Percentiles rank a stretch among this genome's conserved stretches.
phyloP scores from a whole-genome alignment of 73 alveolate species.

The Uronychia binucleata region DNA sequence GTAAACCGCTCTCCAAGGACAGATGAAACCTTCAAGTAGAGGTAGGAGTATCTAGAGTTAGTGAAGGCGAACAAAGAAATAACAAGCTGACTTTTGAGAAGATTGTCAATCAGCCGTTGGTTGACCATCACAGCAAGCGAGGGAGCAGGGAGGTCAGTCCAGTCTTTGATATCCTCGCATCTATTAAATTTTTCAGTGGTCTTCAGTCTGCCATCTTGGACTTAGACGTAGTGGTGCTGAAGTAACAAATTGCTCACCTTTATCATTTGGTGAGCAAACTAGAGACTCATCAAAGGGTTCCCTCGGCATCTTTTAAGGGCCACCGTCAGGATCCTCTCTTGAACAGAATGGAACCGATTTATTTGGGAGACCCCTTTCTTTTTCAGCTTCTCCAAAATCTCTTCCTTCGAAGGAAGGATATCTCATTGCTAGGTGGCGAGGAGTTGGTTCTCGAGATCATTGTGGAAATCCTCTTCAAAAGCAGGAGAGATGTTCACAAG shows the following conservation, averaged over 20 bases:
- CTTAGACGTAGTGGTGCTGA: conserved; percentile 27
- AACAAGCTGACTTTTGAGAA: conserved; percentile 9
- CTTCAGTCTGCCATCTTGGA: conserved; percentile 36
- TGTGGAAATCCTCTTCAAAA: neutral
- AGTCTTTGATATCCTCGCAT: conserved; percentile 44
- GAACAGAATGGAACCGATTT: neutral
- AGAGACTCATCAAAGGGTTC: conserved; percentile 22
- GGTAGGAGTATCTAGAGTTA: conserved; percentile 25
- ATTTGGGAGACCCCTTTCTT: neutral
- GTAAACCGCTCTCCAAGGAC: conserved; percentile 65
- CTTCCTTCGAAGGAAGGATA: too few species aligned
- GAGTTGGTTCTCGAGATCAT: neutral
- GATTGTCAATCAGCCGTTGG: conserved; percentile 36
- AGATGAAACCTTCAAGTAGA: conserved; percentile 50
- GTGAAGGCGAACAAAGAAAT: neutral
- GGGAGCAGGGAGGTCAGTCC: conserved; percentile 62
- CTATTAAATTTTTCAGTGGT: conserved; percentile 5
- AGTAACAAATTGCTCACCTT: neutral
- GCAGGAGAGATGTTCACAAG: neutral
- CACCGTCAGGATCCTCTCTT: neutral
- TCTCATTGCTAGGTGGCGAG: too few species aligned
- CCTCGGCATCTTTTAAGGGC: conserved; percentile 42
- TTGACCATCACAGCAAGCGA: conserved; percentile 21
- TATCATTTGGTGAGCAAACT: conserved; percentile 17
- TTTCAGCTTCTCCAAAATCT: too few species aligned